These are phyloP conservation scores for Cryptococcus sp. DNA, from an alignment of 1,284 basidiomycete species.

Conservation along the genomic window DNA sequence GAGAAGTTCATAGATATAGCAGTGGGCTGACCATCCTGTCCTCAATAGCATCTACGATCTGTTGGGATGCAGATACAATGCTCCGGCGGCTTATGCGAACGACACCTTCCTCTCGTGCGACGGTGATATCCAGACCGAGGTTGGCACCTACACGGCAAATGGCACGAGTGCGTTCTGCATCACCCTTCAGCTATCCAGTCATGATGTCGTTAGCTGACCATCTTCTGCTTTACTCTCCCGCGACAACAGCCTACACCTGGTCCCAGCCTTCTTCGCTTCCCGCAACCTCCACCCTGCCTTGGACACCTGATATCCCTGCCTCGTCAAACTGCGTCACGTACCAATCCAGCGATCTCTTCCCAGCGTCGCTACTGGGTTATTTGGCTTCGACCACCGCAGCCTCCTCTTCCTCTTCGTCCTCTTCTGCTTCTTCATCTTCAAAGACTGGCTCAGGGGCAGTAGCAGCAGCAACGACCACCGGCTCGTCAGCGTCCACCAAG, in stretches of 20 bases:
- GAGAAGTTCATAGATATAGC: too few relatives aligned
- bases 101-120: constrained; percentile 64
- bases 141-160: constrained; percentile 59
- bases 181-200: too few relatives aligned
- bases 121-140: constrained; percentile 65
- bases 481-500: too few relatives aligned
- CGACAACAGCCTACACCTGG: constrained; percentile 57
- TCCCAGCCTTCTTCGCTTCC: constrained; percentile 62
- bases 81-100: constrained; percentile 63
- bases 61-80: constrained; percentile 69
- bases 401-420: background rate
- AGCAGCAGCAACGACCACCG: too few relatives aligned
- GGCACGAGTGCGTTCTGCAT: constrained; percentile 54
- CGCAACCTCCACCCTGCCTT: constrained; percentile 63
- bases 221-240: too few relatives aligned
- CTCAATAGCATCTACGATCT: constrained; percentile 59
- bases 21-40: constrained; percentile 53
- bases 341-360: constrained; percentile 61
- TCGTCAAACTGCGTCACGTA: constrained; percentile 66
- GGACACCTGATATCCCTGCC: constrained; percentile 62
- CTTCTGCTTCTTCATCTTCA: background rate
- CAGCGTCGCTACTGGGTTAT: constrained; percentile 30
- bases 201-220: too few relatives aligned
- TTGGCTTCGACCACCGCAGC: background rate
- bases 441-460: too few relatives aligned